Conservation (phyloP, 106 monocot species). For the Gastrodia elata region DNA sequence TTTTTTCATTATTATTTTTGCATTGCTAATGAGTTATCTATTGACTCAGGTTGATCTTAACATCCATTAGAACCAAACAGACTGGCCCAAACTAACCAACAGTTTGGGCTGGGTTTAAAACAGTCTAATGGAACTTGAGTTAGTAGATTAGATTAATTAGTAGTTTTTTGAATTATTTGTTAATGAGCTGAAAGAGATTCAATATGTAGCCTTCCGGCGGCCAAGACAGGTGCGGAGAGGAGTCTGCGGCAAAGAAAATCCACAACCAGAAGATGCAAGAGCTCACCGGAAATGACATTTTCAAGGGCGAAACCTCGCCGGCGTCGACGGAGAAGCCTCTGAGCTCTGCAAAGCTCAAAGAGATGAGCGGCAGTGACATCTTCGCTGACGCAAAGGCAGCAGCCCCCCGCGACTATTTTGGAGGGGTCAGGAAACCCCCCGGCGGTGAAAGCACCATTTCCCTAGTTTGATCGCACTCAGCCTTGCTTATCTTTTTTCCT, state of each 20-base stretch:
- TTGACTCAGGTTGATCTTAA: too few species aligned
- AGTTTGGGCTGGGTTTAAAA: too few species aligned
- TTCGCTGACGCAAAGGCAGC: conserved; percentile 65
- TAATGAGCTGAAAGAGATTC: too few species aligned
- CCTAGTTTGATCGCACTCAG: conserved; percentile 24
- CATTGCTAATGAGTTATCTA: too few species aligned
- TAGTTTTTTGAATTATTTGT: too few species aligned
- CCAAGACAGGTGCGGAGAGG: conserved; percentile 52
- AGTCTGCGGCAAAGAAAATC: conserved; percentile 48
- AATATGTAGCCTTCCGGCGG: conserved; percentile 53
- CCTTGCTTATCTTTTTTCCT: background rate
- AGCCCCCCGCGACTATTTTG: conserved; percentile 39
- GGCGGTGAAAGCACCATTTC: conserved; percentile 79
- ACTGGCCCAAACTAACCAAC: too few species aligned
- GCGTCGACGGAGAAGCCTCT: conserved; percentile 50
- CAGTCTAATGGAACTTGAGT: too few species aligned
- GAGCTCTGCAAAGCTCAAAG: conserved; percentile 52
- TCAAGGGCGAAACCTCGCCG: conserved; percentile 47
- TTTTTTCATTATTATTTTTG: too few species aligned
- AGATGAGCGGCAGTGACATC: conserved; percentile 77
- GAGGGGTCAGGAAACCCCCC: conserved; percentile 70
- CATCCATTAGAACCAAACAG: too few species aligned
- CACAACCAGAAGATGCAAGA: conserved; percentile 65
- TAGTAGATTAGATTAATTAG: too few species aligned
- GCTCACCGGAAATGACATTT: conserved; percentile 70